Evolutionary conservation across 225 moss, liverwort and hornwort genomes (phyloP).

Genomic region (Lunularia cruciata): DNA sequence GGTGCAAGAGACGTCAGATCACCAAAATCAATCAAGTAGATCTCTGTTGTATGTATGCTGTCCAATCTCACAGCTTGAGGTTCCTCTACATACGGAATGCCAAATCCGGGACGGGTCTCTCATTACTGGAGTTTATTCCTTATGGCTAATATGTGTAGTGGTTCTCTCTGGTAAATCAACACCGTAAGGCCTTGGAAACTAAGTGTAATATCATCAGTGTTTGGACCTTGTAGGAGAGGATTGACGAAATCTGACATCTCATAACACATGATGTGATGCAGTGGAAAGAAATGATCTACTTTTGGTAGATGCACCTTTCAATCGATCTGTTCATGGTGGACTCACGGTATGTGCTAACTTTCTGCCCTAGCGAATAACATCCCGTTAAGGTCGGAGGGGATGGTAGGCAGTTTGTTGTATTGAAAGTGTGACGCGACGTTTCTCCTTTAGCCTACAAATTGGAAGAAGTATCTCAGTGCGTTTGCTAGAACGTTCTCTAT

Average conservation of each 20-base stretch:
- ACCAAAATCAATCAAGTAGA: too few species aligned
- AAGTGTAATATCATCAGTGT: neutral
- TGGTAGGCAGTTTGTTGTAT: neutral
- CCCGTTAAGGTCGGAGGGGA: neutral
- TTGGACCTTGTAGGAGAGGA: too few species aligned
- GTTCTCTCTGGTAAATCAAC: too few species aligned
- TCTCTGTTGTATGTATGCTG: too few species aligned
- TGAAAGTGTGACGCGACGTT: neutral
- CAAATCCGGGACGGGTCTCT: too few species aligned
- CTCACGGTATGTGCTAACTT: slow-evolving; percentile 40
- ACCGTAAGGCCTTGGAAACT: too few species aligned
- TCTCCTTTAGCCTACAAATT: neutral
- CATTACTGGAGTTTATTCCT: neutral
- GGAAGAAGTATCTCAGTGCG: neutral
- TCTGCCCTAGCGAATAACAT: neutral
- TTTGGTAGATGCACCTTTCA: slow-evolving; percentile 71
- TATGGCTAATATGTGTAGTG: too few species aligned
- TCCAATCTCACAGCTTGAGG: too few species aligned
- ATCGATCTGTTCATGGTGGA: slow-evolving; percentile 53
- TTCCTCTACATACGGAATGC: too few species aligned
- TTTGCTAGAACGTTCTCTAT: neutral
- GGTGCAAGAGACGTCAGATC: neutral
- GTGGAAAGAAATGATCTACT: slow-evolving; percentile 37
- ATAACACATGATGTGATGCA: too few species aligned
- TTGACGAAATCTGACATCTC: too few species aligned